Base-by-base conservation (phyloP, 495 filamentous ascomycete genomes). In the Penicillium antarcticum region DNA sequence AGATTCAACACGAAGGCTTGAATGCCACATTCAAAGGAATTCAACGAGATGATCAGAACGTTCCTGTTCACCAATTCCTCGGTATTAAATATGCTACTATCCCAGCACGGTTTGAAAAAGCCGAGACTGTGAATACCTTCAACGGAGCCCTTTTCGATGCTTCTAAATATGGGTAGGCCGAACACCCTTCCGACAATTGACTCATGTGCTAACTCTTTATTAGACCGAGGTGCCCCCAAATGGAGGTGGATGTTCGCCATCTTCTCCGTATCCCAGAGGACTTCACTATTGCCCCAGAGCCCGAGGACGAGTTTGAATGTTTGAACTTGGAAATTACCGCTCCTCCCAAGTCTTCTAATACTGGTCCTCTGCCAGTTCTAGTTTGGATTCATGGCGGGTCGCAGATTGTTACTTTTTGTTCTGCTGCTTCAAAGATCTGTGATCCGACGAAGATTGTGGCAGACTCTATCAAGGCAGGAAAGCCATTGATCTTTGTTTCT, bases 401-500 rank as follows among this genome's bases (percentile, higher is more conserved):
- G 9, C 70, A 73, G 24, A 56, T 69, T 19, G 62, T 71, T 17
- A 71, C 70, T 3, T 73, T 70, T 32, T 73, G 70, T 48, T 73
- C 70, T n/a, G 66, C 65, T 49, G 65, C 67, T 17, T 73, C 70
- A 0, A 66, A 66, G 24, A 67, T 73, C n/a, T 73, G 70, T 41
- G 68, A 70, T 52, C 67, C 68, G 0, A 65, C 57, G 26, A 66
- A 64, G 33, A 48, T 73, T 26, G 65, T 73, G 13, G 59, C 63
- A 0, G 70, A 71, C 23, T 71, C 70, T 0, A 63, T 71, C 26
- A 60, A 59, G 35, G 39, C 57, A 3, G 58, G 52, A 14, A 73
- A 83, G 42, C 69, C 72, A 32, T 71, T 85, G 21, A 71, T 88
- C 17, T 78, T 87, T 47, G 80, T 87, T 12, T 71, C 73, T 5